A percentile compares a stretch with the other conserved stretches of the same genome.
Evolutionary conservation across 495 filamentous ascomycete genomes (phyloP).

Genomic region (Articulospora tetracladia): DNA sequence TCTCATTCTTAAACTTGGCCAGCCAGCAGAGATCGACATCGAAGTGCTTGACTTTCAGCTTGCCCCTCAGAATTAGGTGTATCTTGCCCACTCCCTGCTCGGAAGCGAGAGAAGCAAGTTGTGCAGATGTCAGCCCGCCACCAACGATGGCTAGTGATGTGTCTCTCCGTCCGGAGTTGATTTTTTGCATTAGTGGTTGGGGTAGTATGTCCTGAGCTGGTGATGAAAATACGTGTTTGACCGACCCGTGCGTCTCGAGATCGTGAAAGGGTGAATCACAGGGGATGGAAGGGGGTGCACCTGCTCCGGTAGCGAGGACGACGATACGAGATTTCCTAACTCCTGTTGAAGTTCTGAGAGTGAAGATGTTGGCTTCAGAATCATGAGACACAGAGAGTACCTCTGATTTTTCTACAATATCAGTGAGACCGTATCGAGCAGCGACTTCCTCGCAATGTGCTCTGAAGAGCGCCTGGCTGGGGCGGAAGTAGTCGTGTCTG

Average conservation of each 20-base stretch:
- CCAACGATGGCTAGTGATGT: slow-evolving; percentile 58
- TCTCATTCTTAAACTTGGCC: slow-evolving; percentile 60
- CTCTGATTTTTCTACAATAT: slow-evolving; percentile 43
- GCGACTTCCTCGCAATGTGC: slow-evolving; percentile 52
- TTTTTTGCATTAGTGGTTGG: slow-evolving; percentile 37
- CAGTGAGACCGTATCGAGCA: slow-evolving; percentile 46
- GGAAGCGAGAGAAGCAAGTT: slow-evolving; percentile 55
- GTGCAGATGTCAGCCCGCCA: slow-evolving; percentile 58
- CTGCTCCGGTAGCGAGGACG: slow-evolving; percentile 54
- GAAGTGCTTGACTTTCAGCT: slow-evolving; percentile 59
- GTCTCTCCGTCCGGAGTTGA: slow-evolving; percentile 33
- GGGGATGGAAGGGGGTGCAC: slow-evolving; percentile 49
- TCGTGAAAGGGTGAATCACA: slow-evolving; percentile 21
- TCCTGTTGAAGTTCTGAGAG: slow-evolving; percentile 42
- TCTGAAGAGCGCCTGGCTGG: slow-evolving; percentile 50
- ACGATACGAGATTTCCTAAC: slow-evolving; percentile 43
- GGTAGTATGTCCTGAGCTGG: background rate
- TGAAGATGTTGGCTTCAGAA: slow-evolving; percentile 44
- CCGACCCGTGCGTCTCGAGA: slow-evolving; percentile 6
- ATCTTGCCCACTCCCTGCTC: slow-evolving; percentile 48
- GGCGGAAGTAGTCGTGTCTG: slow-evolving; percentile 62
- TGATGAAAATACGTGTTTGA: background rate
- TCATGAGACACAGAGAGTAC: slow-evolving; percentile 50
- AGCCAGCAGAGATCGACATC: slow-evolving; percentile 62
- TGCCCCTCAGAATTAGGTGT: slow-evolving; percentile 54